Evolutionary conservation across 352 stramenopile genomes (phyloP), one percentile per base, ranked within the genome.

Genomic region (Globisporangium nodosum): DNA sequence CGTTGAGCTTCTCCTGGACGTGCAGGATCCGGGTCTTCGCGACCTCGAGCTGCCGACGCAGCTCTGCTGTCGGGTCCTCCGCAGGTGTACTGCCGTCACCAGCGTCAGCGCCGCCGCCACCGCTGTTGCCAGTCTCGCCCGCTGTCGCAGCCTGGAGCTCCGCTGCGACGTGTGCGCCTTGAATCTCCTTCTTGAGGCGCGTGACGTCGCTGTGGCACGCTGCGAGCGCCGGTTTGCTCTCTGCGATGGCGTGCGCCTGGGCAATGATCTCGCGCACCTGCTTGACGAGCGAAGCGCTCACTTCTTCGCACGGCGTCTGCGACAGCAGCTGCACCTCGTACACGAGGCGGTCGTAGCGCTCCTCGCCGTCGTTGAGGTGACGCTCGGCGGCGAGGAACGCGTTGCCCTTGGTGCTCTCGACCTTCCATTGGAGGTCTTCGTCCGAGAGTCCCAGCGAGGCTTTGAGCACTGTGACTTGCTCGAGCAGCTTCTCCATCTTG

Each of bases 391-490:
- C 73, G 2, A 88, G 54, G 62, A 84, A 92, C 15, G 78, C 79
- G 46, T 92, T 92, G 2, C 78, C 78, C 49, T 88, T 85, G 20
- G 79, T 61, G 50, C 76, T 88, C 50, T 92, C 80, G 30, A 92
- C 76, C 58, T 88, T 87, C 82, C 80, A 92, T 48, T 85, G 69
- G 31, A 92, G 68, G 20, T 92, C 82, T 66, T 92, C 82, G 13
- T 92, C 82, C 9, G 76, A 87, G 20, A 92, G 70, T 3, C 82
- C 82, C 3, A 92, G 65, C 18, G 74, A 78, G 15, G 79, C 83
- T 49, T 92, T 92, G 21, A 92, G 67, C 8, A 92, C 74, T 5
- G 74, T 80, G 52, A 92, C 73, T 45, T 92, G 82, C 59, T 92
- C 82, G 27, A 87, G 70, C 5, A 92, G 65, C 31, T 73, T 70